A percentile compares a stretch with the other conserved stretches of the same genome.
Conservation (phyloP, 1,139 yeast species). For the Yamadazyma taylorii region DNA sequence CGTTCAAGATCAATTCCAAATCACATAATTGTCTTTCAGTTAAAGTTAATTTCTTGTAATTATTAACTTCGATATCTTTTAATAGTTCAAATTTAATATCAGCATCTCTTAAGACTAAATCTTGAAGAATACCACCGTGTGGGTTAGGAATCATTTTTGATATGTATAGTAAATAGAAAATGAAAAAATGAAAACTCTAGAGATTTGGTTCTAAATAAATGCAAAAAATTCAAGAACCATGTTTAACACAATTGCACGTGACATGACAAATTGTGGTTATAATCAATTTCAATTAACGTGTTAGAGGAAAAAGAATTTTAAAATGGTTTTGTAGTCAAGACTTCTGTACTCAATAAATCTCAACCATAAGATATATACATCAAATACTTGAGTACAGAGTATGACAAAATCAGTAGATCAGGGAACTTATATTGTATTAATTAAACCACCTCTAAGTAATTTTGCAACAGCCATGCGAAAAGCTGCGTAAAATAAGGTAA, state of each 20-base stretch:
- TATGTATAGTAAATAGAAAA: neutral
- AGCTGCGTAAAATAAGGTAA: too few relatives aligned
- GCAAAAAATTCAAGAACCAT: too few relatives aligned
- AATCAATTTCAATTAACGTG: too few relatives aligned
- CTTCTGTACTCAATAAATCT: too few relatives aligned
- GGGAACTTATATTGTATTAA: too few relatives aligned
- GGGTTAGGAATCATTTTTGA: conserved; percentile 67
- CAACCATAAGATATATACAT: too few relatives aligned
- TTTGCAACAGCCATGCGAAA: too few relatives aligned
- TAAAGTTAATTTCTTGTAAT: conserved; percentile 53
- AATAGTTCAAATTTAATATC: conserved; percentile 55
- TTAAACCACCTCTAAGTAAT: too few relatives aligned
- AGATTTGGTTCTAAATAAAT: neutral
- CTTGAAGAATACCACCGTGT: conserved; percentile 89
- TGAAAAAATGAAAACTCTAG: neutral
- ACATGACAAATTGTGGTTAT: conserved; percentile 12
- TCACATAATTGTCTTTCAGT: conserved; percentile 93
- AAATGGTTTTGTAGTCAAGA: too few relatives aligned
- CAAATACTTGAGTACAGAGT: too few relatives aligned
- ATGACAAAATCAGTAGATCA: too few relatives aligned
- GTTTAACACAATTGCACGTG: conserved; percentile 24
- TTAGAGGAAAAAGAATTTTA: too few relatives aligned
- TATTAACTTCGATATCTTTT: conserved; percentile 50
- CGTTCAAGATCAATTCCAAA: conserved; percentile 84
- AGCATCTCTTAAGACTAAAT: conserved; percentile 79